Evolutionary conservation across 306 rosid genomes (phyloP), one percentile per base, ranked within the genome.

Genomic region (Pyrus bretschneideri): DNA sequence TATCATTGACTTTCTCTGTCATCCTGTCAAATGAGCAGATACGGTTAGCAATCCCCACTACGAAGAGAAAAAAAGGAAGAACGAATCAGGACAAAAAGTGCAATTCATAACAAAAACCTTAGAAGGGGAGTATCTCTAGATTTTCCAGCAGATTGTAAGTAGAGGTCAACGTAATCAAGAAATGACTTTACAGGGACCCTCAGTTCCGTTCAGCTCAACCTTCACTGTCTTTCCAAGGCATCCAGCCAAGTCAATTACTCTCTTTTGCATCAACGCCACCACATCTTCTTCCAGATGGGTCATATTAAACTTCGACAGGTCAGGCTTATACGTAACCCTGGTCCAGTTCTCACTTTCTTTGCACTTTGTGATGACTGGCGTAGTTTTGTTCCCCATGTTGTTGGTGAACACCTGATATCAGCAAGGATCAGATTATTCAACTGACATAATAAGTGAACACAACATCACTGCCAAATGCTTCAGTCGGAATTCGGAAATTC

Each of bases 171-270:
- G 80, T 92, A 95, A 67, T 95, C 97, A 19, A 84, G 84, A 72
- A 92, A 95, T 0, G 96, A 84, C 76, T 87, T 92, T 4, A 95
- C 83, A 19, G 86, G 88, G 51, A 95, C 82, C 54, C 73, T 44
- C 0, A 18, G n/a, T 59, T 25, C 96, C 98, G 25, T 95, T 89
- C 35, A 95, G 86, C 78, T 95, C 98, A 40, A 95, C 98, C 82
- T 92, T 95, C 52, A 95, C 98, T 6, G 89, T 64, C 79, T 90
- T 92, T 70, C 98, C 98, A 40, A 95, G 93, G 78, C 97, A 95
- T 2, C 98, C 98, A 7, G 98, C 98, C 88, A 95, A 59, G 81
- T 95, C 98, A 71, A 95, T 9, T 9, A 95, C 98, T 74, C 98
- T 73, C 85, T 95, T 95, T 69, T 90, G 90, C 98, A 95, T 95